Base-by-base conservation (phyloP, 495 filamentous ascomycete species). In the Durotheca rogersii region DNA sequence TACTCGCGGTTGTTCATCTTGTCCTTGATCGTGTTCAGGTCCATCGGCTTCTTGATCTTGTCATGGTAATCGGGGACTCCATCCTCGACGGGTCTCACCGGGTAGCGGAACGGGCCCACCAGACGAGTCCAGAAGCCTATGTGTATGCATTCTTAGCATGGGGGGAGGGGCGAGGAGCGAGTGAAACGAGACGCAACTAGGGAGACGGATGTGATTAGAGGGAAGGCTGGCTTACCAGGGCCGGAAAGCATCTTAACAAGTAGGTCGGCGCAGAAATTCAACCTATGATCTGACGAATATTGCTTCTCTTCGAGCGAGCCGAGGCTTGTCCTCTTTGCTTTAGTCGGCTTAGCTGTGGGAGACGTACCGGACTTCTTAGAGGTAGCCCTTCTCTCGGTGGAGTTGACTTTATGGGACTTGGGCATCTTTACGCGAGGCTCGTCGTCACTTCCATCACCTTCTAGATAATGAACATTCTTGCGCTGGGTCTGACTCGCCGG, bases 61-160 rank as follows among this genome's bases (percentile, higher is more conserved):
- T 70, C 62, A n/a, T 71, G 44, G 50, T 78, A 78, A 48, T 76
- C 71, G 7, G 72, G 72, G 14, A 76, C 72, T 6, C 67, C 72
- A 47, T 78, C 73, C 30, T 65, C 50, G 6, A 55, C 53, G 3
- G 73, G 73, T 40, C 68, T 61, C 6, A 78, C 74, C 18, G 73
- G 73, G 14, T 75, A 66, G 7, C 68, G 71, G 56, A 78, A 80
- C 6, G 73, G 73, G 0, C 75, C 73, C 6, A 81, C 76, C 2
- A 78, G 69, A 6, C 78, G 75, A n/a, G 78, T 81, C 78, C 78
- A 81, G 60, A 76, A 81, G 12, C 76, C 74, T 77, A 47, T n/a
- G n/a, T n/a, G n/a, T n/a, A n/a, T n/a, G n/a, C n/a, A n/a, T n/a
- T n/a, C n/a, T n/a, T n/a, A n/a, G n/a, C n/a, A n/a, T n/a, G n/a